A percentile compares a stretch with the other conserved stretches of the same genome.
Conservation (phyloP, 1,139 yeast genomes). For the Entelexis sorbosivorans region DNA sequence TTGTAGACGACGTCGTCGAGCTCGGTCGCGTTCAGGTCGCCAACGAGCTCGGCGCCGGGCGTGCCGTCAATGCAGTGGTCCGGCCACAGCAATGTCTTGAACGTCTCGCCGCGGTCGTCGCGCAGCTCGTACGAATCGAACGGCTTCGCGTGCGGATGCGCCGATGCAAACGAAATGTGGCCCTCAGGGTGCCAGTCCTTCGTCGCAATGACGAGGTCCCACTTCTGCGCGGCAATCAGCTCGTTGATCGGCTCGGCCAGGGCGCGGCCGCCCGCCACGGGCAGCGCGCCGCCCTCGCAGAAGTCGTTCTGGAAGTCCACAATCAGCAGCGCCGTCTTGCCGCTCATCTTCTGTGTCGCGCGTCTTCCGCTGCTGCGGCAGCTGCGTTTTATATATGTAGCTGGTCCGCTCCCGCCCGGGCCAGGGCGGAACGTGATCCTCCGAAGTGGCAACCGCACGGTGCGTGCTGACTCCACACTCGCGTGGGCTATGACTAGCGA, state of each 20-base stretch:
- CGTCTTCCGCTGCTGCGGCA: too few species aligned
- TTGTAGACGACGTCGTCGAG: conserved; percentile 42
- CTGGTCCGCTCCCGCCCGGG: not conserved
- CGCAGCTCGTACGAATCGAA: conserved; percentile 8
- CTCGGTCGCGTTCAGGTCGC: conserved; percentile 31
- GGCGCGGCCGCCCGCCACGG: conserved; percentile 55
- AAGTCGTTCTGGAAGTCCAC: conserved; percentile 83
- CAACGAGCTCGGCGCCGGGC: conserved; percentile 54
- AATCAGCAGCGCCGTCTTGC: conserved; percentile 45
- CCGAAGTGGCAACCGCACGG: not conserved
- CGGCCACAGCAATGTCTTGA: conserved; percentile 63
- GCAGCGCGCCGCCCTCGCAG: conserved; percentile 57
- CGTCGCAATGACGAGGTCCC: conserved; percentile 61
- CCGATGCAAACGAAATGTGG: conserved; percentile 74
- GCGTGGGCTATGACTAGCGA: too few species aligned
- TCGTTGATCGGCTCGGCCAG: conserved; percentile 44
- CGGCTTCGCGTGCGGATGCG: conserved; percentile 33
- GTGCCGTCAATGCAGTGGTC: conserved; percentile 74
- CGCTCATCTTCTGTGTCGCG: not conserved
- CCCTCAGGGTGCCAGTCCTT: conserved; percentile 81
- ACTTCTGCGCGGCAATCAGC: conserved; percentile 36
- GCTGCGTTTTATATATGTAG: not conserved
- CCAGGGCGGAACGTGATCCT: conserved; percentile 1
- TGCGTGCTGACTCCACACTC: too few species aligned
- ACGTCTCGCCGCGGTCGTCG: conserved; percentile 8